Base-by-base conservation (phyloP, 345 rosid species). In the Ceriops zippeliana region DNA sequence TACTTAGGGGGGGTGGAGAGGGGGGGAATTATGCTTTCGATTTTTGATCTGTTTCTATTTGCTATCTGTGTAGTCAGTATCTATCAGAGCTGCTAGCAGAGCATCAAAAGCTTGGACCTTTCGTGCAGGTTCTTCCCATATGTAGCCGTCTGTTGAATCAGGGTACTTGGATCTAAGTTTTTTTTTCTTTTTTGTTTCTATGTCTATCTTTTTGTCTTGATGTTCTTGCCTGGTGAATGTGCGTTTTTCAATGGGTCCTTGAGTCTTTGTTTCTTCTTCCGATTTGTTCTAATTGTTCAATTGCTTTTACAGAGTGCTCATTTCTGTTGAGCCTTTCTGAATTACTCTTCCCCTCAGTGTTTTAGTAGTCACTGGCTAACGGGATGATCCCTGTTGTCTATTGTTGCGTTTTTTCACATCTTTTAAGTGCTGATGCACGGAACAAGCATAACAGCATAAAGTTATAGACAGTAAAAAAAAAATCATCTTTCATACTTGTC, bases 21-120 rank as follows among this genome's bases (percentile, higher is more conserved):
- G 47, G 16, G 49, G 49, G 5, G 54, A 64, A 66, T 73, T 60
- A 35, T 79, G 68, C 65, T 53, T 74, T 24, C 1, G 26, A 0
- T 75, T 79, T 72, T 73, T 81, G 80, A 69, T 85, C 80, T 80
- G 64, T 78, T 70, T 70, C 22, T 60, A 62, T 68, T 71, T 63
- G 62, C 69, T 69, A 64, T 69, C 54, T 58, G 61, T 74, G 83
- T 76, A 83, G 97, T 82, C 99, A 86, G 74, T 90, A 90, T 88
- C 78, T 95, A 79, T 61, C 96, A 72, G 97, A 91, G 80, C 82
- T 95, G 77, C 67, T 91, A 63, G 96, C 93, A 22, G 99, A 95
- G 82, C 96, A 87, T 83, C 96, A 90, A 68, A 95, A 95, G 96
- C 87, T 95, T 75, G 93, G 91, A 70, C 99, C 99, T 76, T 95